phyloP scores from a whole-genome alignment of 1,284 basidiomycete genomes.

The Ganoderma leucocontextum region DNA sequence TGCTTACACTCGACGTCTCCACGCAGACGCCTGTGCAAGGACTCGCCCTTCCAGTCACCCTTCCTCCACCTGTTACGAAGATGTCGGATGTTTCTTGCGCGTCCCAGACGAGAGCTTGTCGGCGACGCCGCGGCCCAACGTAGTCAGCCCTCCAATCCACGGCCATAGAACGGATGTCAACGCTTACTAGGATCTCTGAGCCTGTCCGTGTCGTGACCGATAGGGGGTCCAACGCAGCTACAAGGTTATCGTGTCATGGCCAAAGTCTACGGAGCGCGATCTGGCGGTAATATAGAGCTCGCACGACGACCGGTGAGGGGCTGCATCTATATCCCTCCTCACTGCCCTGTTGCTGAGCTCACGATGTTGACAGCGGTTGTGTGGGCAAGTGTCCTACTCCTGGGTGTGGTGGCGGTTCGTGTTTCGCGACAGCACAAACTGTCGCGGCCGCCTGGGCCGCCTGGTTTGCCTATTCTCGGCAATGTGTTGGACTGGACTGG shows the following conservation, averaged over 20 bases:
- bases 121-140: not conserved
- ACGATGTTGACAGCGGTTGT: slow-evolving; percentile 1
- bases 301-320: not conserved
- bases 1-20: not conserved
- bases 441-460: slow-evolving; percentile 20
- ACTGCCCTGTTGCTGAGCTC: not conserved
- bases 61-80: not conserved
- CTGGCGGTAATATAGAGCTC: not conserved
- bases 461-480: slow-evolving; percentile 18
- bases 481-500: slow-evolving; percentile 16
- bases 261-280: not conserved
- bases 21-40: not conserved
- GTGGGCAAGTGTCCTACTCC: not conserved
- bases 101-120: not conserved
- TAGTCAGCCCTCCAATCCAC: not conserved
- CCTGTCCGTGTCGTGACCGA: not conserved
- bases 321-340: not conserved
- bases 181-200: not conserved
- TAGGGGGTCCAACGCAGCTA: not conserved
- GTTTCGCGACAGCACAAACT: not conserved
- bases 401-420: not conserved
- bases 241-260: not conserved
- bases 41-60: not conserved
- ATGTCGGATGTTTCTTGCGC: not conserved
- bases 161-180: not conserved